Conservation (phyloP, 176 grass and related monocot genomes). For the Musa beccarii region DNA sequence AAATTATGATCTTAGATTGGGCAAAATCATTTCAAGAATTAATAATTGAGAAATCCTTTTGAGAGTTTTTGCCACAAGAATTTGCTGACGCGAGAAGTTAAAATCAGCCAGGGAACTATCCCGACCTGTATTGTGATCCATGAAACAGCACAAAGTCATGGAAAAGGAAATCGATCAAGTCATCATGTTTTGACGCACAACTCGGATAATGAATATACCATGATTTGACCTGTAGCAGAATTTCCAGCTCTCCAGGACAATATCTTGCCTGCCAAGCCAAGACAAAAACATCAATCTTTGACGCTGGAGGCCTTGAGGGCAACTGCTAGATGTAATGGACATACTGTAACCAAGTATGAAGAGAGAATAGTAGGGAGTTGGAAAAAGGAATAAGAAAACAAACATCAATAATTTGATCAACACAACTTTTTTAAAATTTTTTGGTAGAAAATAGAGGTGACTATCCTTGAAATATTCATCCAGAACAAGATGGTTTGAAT, state of each 20-base stretch:
- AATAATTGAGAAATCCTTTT: slow-evolving; percentile 12
- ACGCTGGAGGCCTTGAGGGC: no score
- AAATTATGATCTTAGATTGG: neutral
- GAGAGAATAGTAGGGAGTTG: neutral
- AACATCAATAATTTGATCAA: neutral
- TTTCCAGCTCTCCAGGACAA: slow-evolving; percentile 62
- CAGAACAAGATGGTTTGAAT: no score
- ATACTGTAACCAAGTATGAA: neutral
- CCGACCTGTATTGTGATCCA: slow-evolving; percentile 48
- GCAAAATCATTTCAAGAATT: neutral
- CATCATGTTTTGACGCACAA: neutral
- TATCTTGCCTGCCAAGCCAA: slow-evolving; percentile 40
- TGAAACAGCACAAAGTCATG: neutral
- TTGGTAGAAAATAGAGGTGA: neutral
- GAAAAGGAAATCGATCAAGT: neutral
- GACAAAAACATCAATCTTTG: neutral
- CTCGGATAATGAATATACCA: slow-evolving; percentile 24
- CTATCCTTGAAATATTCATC: no score
- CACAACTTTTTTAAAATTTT: neutral
- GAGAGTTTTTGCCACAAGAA: slow-evolving; percentile 42
- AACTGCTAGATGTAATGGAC: neutral
- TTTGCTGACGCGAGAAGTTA: slow-evolving; percentile 61
- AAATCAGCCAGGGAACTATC: slow-evolving; percentile 84
- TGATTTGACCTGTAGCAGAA: slow-evolving; percentile 46
- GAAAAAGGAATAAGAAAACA: neutral